Evolutionary conservation across 2,329 filamentous ascomycete genomes (phyloP).

Genomic region (Curvularia hawaiiensis): DNA sequence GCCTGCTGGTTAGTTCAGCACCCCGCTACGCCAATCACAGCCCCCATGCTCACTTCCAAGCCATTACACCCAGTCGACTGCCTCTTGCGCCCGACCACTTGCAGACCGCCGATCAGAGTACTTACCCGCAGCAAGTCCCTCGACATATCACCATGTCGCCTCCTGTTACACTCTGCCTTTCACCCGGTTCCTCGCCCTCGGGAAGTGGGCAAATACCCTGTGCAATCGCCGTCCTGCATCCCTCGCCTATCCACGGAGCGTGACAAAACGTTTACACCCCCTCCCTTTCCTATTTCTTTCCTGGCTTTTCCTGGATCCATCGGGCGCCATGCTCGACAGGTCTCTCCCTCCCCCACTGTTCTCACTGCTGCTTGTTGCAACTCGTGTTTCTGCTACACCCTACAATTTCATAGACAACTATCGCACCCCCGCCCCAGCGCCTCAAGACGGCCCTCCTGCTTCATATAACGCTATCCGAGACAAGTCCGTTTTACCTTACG

Average conservation of each 20-base stretch:
- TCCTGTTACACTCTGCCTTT: conserved; percentile 31
- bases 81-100: conserved; percentile 31
- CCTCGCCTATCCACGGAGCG: conserved; percentile 13
- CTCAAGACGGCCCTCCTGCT: conserved; percentile 38
- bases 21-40: conserved; percentile 40
- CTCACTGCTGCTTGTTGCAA: conserved; percentile 34
- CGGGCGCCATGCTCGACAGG: conserved; percentile 35
- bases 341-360: conserved; percentile 32
- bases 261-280: conserved; percentile 15
- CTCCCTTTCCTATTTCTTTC: conserved; percentile 11
- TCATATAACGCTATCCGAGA: conserved; percentile 39
- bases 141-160: conserved; percentile 35
- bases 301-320: conserved; percentile 9
- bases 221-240: conserved; percentile 21
- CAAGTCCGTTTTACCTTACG: conserved; percentile 70
- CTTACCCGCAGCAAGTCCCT: conserved; percentile 26
- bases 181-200: conserved; percentile 31
- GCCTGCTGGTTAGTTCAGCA: conserved; percentile 31
- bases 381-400: conserved; percentile 30
- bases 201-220: conserved; percentile 20
- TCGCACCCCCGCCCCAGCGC: conserved; percentile 32
- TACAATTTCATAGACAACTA: conserved; percentile 37
- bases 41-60: conserved; percentile 17
- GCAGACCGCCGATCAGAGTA: conserved; percentile 32
- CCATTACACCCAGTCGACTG: conserved; percentile 31